Percentiles rank a stretch among this genome's conserved stretches.
These are phyloP conservation scores for Quercus cerris DNA, from an alignment of 306 rosid species.

Conservation along the genomic window DNA sequence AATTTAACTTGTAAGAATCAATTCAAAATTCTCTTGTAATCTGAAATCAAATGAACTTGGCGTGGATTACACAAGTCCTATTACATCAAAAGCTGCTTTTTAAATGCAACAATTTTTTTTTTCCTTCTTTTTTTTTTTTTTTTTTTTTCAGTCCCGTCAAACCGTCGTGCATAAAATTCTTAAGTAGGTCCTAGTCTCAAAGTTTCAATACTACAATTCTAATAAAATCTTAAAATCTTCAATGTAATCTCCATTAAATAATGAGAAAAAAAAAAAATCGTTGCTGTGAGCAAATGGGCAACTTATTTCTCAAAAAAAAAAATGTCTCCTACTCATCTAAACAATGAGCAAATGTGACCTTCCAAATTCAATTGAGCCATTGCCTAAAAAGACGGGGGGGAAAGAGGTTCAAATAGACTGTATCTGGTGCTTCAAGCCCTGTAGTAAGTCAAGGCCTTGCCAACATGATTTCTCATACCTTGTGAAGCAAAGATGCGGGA, in stretches of 20 bases:
- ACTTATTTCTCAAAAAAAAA: too few species aligned
- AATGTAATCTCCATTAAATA: too few species aligned
- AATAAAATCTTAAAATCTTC: conserved; percentile 23
- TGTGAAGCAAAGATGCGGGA: conserved; percentile 10
- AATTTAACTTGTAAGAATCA: too few species aligned
- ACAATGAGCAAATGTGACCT: conserved; percentile 17
- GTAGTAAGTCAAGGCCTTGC: neutral
- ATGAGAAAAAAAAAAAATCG: too few species aligned
- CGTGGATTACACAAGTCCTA: conserved; percentile 8
- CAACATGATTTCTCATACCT: conserved; percentile 29
- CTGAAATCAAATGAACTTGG: neutral
- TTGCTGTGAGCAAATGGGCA: neutral
- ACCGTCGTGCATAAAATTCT: neutral
- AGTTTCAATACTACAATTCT: conserved; percentile 8
- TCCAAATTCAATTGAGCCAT: conserved; percentile 28
- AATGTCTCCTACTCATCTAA: conserved; percentile 14
- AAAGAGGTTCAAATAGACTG: conserved; percentile 11
- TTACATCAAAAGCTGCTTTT: neutral
- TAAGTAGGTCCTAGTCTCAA: neutral
- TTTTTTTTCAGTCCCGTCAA: neutral
- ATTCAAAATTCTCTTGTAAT: neutral
- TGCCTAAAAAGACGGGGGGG: neutral
- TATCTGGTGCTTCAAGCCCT: neutral
- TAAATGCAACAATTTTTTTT: too few species aligned
- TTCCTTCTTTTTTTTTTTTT: too few species aligned